These are phyloP conservation scores for Paraleonurus japonicus DNA, from an alignment of 257 asterid species.

Conservation along the genomic window DNA sequence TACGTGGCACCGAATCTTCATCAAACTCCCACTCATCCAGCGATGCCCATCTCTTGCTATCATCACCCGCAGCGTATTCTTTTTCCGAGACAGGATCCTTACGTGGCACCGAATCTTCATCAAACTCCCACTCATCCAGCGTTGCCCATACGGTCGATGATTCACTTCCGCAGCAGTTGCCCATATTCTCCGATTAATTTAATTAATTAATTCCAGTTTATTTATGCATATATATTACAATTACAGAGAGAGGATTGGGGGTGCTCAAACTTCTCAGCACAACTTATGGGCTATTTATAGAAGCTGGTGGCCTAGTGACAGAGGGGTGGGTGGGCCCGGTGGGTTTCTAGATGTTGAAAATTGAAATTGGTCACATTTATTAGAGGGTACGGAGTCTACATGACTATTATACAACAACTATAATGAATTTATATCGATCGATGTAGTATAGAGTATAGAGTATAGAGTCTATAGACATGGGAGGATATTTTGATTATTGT, in stretches of 20 bases:
- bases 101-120: not conserved
- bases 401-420: no score
- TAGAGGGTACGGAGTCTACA: no score
- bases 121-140: slow-evolving; percentile 14
- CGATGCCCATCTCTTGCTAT: not conserved
- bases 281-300: not conserved
- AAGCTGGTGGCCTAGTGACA: not conserved
- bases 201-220: no score
- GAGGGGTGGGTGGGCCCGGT: not conserved
- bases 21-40: not conserved
- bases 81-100: slow-evolving; percentile 4
- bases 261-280: not conserved
- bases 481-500: no score
- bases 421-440: no score
- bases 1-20: not conserved
- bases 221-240: no score
- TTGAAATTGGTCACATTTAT: not conserved
- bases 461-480: no score
- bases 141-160: slow-evolving; percentile 37
- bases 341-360: not conserved
- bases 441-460: no score
- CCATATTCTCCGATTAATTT: no score
- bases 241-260: not conserved
- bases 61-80: slow-evolving; percentile 13
- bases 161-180: slow-evolving; percentile 41